A percentile compares a stretch with the other conserved stretches of the same genome.
These are phyloP conservation scores for Funneliformis geosporum DNA, from an alignment of 192 early-diverging fungal species.

Conservation along the genomic window DNA sequence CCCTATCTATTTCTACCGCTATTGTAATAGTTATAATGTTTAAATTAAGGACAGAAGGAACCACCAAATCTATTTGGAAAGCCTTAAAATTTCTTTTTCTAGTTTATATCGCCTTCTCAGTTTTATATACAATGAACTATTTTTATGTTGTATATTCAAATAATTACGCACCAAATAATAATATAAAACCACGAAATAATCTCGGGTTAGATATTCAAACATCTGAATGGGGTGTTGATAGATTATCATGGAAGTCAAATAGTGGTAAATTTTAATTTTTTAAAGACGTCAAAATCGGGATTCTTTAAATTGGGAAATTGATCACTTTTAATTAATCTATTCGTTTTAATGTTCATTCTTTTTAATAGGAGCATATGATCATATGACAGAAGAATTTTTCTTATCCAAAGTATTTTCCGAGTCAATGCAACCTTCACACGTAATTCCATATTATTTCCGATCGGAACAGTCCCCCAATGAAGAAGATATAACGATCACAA, in stretches of 20 bases:
- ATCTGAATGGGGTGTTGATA: slow-evolving; percentile 14
- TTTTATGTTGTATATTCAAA: slow-evolving; percentile 5
- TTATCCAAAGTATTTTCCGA: slow-evolving; percentile 60
- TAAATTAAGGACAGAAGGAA: slow-evolving; percentile 20
- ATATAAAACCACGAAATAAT: slow-evolving; percentile 5
- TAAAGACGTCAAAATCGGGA: background rate
- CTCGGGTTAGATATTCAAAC: background rate
- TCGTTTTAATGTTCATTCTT: background rate
- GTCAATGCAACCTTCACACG: slow-evolving; percentile 60
- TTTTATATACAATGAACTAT: slow-evolving; percentile 20
- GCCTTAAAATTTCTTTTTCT: slow-evolving; percentile 10
- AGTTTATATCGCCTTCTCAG: slow-evolving; percentile 10
- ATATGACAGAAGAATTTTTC: slow-evolving; percentile 51
- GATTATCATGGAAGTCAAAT: background rate
- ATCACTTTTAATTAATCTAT: background rate
- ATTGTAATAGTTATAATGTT: background rate
- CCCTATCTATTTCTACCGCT: too few relatives aligned
- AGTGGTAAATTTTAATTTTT: background rate
- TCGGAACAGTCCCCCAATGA: slow-evolving; percentile 47
- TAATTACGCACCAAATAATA: background rate
- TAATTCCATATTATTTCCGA: slow-evolving; percentile 62
- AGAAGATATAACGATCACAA: slow-evolving; percentile 62
- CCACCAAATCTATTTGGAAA: background rate
- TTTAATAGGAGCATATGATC: background rate
- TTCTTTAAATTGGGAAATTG: background rate